These are phyloP conservation scores for Botrytis fragariae DNA, from an alignment of 2,329 filamentous ascomycete genomes.

Conservation along the genomic window DNA sequence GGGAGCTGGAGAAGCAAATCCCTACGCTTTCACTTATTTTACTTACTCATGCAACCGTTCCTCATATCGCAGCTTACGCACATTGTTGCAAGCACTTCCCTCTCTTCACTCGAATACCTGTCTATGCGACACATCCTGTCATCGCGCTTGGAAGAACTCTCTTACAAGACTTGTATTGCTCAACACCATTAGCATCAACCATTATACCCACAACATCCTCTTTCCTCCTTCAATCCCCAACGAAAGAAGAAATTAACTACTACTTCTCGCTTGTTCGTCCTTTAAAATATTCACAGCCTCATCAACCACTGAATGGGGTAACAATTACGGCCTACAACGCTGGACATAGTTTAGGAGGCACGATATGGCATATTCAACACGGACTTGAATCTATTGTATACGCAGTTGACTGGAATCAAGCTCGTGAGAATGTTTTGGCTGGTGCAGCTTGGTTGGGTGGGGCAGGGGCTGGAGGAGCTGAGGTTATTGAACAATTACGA, in stretches of 20 bases:
- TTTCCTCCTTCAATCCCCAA: conserved; percentile 69
- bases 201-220: conserved; percentile 73
- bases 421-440: conserved; percentile 89
- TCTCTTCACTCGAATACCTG: conserved; percentile 84
- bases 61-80: conserved; percentile 88
- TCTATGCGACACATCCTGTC: conserved; percentile 92
- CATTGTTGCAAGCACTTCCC: conserved; percentile 98
- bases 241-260: conserved; percentile 80
- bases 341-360: conserved; percentile 91
- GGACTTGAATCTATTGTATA: conserved; percentile 96
- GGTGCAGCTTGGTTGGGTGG: conserved; percentile 92
- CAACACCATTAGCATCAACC: conserved; percentile 81
- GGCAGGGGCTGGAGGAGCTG: conserved; percentile 73
- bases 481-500: conserved; percentile 89
- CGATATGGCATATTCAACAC: conserved; percentile 98
- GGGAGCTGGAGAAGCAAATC: conserved; percentile 87
- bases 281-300: conserved; percentile 94
- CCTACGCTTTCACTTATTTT: conserved; percentile 91
- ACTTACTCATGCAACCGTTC: conserved; percentile 87
- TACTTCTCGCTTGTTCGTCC: conserved; percentile 91
- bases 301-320: conserved; percentile 86
- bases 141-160: conserved; percentile 89
- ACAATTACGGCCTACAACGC: conserved; percentile 97
- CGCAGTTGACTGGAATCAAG: conserved; percentile 97
- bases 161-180: conserved; percentile 87